Percentiles rank a stretch among this genome's conserved stretches.
Evolutionary conservation across 73 alveolate genomes (phyloP).

Genomic region (Halteria grandinella): DNA sequence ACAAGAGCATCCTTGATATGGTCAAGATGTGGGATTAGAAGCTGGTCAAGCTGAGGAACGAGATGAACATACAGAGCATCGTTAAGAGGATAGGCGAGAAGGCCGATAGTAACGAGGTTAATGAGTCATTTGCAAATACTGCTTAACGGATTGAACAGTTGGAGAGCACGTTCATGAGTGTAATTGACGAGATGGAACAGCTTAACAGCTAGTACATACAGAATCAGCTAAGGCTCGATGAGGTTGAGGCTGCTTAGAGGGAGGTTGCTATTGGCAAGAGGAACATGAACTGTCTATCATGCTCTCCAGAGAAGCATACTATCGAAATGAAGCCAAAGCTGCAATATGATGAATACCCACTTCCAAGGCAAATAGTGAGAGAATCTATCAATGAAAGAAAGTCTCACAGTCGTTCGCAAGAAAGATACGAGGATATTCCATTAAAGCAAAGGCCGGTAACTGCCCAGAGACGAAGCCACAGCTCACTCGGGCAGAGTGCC

Average conservation of each 20-base stretch:
- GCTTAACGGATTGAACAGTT: slow-evolving; percentile 19
- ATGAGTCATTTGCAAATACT: slow-evolving; percentile 6
- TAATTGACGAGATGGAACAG: slow-evolving; percentile 26
- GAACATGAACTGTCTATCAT: slow-evolving; percentile 57
- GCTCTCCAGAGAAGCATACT: slow-evolving; percentile 54
- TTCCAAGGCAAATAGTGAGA: no score
- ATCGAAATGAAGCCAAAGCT: no score
- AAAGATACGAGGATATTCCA: no score
- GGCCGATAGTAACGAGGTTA: slow-evolving; percentile 31
- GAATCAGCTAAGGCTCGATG: neutral
- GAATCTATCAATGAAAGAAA: no score
- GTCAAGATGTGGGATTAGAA: slow-evolving; percentile 63
- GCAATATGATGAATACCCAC: no score
- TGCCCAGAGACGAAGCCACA: no score
- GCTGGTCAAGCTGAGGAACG: slow-evolving; percentile 44
- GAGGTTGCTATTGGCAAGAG: slow-evolving; percentile 65
- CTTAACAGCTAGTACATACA: neutral
- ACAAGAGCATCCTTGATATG: slow-evolving; percentile 48
- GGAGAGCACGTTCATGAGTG: neutral
- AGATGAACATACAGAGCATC: slow-evolving; percentile 30
- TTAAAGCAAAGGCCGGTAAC: no score
- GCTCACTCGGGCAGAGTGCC: no score
- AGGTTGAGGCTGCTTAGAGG: slow-evolving; percentile 29
- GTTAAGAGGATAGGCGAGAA: slow-evolving; percentile 33
- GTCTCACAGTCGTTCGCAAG: no score